Percentiles rank a stretch among this genome's conserved stretches.
Conservation (phyloP, 352 stramenopile species). For the Aphanomyces euteiches region DNA sequence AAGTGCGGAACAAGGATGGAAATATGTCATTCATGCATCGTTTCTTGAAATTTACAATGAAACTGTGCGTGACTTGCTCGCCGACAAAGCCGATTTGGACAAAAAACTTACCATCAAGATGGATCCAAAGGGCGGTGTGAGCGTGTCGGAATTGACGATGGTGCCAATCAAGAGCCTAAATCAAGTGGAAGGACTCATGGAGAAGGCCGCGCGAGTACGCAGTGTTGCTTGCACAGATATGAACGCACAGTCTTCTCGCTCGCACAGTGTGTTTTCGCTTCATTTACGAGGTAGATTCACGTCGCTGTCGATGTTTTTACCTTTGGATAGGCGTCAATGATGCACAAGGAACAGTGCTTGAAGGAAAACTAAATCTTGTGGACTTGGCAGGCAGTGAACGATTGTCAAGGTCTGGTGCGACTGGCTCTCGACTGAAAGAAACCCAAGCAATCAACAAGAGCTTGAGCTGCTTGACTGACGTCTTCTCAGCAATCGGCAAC, state of each 20-base stretch:
- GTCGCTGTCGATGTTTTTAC: conserved; percentile 23
- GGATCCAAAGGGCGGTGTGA: conserved; percentile 53
- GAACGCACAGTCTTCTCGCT: conserved; percentile 80
- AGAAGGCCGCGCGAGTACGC: conserved; percentile 55
- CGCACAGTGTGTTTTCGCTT: conserved; percentile 78
- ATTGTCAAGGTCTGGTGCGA: conserved; percentile 79
- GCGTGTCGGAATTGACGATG: conserved; percentile 58
- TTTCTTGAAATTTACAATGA: conserved; percentile 99
- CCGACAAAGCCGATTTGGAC: conserved; percentile 45
- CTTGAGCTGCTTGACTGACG: conserved; percentile 96
- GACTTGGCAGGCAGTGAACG: conserved; percentile 79
- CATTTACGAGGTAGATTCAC: conserved; percentile 36
- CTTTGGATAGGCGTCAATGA: conserved; percentile 59
- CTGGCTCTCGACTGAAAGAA: conserved; percentile 93
- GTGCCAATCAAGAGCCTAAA: conserved; percentile 50
- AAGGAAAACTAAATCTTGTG: conserved; percentile 72
- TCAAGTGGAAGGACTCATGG: conserved; percentile 76
- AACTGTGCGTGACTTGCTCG: conserved; percentile 95
- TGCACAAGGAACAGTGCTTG: conserved; percentile 54
- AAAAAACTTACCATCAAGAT: conserved; percentile 73
- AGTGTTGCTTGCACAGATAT: conserved; percentile 93
- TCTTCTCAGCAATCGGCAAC: conserved; percentile 96
- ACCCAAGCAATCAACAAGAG: conserved; percentile 99
- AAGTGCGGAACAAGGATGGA: conserved; percentile 85
- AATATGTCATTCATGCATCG: conserved; percentile 93